phyloP scores from a whole-genome alignment of 2,329 filamentous ascomycete species.

The Trichoderma breve region DNA sequence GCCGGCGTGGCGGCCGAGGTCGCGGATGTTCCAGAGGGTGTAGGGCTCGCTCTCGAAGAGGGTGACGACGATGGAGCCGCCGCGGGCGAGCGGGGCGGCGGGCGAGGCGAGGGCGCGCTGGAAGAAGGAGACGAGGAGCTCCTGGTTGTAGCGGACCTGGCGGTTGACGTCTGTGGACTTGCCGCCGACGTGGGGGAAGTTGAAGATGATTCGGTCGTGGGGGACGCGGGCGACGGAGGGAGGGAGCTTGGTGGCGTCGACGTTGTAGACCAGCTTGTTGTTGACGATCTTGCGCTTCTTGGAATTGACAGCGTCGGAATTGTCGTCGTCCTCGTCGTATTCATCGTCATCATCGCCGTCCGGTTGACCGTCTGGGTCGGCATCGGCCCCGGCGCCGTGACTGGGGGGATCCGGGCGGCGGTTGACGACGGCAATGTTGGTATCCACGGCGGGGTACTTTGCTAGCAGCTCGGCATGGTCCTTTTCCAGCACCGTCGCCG shows the following conservation, averaged over 20 bases:
- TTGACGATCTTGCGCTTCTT: constrained; percentile 24
- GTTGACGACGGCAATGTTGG: constrained; percentile 54
- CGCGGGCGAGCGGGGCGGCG: constrained; percentile 35
- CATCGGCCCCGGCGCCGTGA: constrained; percentile 27
- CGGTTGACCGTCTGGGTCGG: neutral
- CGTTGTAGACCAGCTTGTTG: constrained; percentile 52
- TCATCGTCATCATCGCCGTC: constrained; percentile 5
- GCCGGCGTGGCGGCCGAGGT: constrained; percentile 76
- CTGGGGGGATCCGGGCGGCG: constrained; percentile 10
- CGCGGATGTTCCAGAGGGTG: constrained; percentile 89
- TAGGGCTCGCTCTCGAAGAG: constrained; percentile 94
- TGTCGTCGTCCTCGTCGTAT: neutral
- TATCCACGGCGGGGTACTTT: constrained; percentile 72
- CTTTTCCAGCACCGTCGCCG: constrained; percentile 67
- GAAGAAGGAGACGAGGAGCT: constrained; percentile 70
- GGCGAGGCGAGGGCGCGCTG: constrained; percentile 42
- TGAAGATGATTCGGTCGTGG: constrained; percentile 85
- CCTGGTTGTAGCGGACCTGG: constrained; percentile 89
- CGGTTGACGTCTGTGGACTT: constrained; percentile 90
- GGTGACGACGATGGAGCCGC: constrained; percentile 72
- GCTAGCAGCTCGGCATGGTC: constrained; percentile 53
- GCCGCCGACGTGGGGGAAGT: constrained; percentile 95
- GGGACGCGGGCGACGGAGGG: constrained; percentile 41
- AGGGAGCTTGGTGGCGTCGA: constrained; percentile 66
- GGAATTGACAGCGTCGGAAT: neutral